Conservation (phyloP, 2,329 filamentous ascomycete species). For the Fusarium sp. region DNA sequence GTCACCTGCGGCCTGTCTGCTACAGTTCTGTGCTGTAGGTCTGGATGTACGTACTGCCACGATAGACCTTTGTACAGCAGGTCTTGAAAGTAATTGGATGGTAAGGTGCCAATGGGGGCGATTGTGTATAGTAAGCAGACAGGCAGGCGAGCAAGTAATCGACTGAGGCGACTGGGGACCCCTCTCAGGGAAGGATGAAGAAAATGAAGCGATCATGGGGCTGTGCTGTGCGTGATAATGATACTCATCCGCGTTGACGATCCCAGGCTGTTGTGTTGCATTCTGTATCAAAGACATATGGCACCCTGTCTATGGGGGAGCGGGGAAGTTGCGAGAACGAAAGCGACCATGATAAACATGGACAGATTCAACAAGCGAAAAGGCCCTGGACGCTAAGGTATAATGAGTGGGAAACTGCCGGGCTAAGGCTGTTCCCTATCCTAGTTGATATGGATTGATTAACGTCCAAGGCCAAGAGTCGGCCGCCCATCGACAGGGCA, state of each 20-base stretch:
- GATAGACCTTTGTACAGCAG: background rate
- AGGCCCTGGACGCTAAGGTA: slow-evolving; percentile 10
- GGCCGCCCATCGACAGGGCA: slow-evolving; percentile 24
- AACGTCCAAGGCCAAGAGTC: slow-evolving; percentile 26
- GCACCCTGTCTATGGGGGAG: slow-evolving; percentile 18
- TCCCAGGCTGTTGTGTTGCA: slow-evolving; percentile 25
- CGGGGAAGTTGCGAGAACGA: slow-evolving; percentile 4
- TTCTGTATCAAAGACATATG: slow-evolving; percentile 10
- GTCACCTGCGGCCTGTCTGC: slow-evolving; percentile 21
- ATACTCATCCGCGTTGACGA: slow-evolving; percentile 21
- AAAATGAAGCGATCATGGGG: slow-evolving; percentile 24
- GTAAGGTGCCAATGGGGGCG: slow-evolving; percentile 25
- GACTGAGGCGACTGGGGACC: background rate
- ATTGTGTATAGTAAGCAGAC: slow-evolving; percentile 26
- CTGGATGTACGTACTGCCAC: background rate
- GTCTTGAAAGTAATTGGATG: slow-evolving; percentile 7
- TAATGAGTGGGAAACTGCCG: slow-evolving; percentile 23
- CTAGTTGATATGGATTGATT: background rate
- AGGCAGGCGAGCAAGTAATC: slow-evolving; percentile 2
- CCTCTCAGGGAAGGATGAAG: slow-evolving; percentile 4
- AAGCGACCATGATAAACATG: slow-evolving; percentile 11
- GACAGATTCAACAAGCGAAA: background rate
- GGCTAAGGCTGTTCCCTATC: slow-evolving; percentile 9
- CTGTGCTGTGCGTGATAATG: slow-evolving; percentile 36
- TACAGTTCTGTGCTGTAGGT: background rate